A percentile compares a stretch with the other conserved stretches of the same genome.
These are phyloP conservation scores for Podospora sp. DNA, from an alignment of 495 filamentous ascomycete genomes.

Conservation along the genomic window DNA sequence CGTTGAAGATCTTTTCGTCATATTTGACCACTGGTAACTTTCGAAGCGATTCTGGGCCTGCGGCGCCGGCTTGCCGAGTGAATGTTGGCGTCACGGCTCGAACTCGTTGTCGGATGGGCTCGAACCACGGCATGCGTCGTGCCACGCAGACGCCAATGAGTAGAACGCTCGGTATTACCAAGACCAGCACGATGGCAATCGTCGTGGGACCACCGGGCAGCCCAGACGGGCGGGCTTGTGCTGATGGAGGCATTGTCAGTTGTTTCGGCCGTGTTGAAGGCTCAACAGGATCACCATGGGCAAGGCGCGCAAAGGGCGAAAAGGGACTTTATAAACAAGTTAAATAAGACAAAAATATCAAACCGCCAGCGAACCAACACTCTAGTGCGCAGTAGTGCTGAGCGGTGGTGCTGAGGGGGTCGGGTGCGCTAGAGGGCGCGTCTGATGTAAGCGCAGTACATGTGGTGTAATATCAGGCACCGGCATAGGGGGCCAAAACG, in stretches of 20 bases:
- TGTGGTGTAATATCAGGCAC: not conserved
- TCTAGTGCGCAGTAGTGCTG: not conserved
- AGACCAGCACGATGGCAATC: constrained; percentile 19
- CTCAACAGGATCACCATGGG: not conserved
- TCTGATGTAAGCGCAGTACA: not conserved
- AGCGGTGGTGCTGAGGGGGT: not conserved
- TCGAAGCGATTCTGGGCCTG: not conserved
- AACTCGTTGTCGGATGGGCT: not conserved
- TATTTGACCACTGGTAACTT: not conserved
- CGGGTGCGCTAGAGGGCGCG: not conserved
- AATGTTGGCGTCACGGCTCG: not conserved
- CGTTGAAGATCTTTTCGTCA: not conserved
- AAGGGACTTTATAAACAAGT: not conserved
- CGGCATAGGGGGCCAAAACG: not conserved
- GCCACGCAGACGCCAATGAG: constrained; percentile 19
- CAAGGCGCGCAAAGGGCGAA: not conserved
- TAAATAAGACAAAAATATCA: not conserved
- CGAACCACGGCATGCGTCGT: constrained; percentile 13
- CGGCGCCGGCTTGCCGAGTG: not conserved
- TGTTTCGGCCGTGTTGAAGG: not conserved
- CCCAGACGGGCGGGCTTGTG: constrained; percentile 2
- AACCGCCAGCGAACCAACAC: not conserved
- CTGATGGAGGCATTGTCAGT: constrained; percentile 1
- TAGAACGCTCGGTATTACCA: constrained; percentile 20
- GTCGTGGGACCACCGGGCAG: not conserved